A percentile compares a stretch with the other conserved stretches of the same genome.
phyloP scores from a whole-genome alignment of 2,329 filamentous ascomycete genomes.

The Colletotrichum musicola region DNA sequence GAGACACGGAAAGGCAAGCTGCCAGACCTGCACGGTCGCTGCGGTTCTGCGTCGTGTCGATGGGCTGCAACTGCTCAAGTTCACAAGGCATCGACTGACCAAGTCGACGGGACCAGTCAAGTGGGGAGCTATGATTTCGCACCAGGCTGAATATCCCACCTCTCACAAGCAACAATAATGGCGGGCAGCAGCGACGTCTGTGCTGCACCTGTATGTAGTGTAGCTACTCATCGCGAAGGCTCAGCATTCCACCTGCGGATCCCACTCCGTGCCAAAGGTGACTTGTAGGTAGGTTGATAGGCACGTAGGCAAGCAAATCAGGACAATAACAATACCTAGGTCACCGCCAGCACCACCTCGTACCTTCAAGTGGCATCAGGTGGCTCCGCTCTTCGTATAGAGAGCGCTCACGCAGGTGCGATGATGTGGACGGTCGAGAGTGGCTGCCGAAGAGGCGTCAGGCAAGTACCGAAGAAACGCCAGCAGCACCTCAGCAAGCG shows the following conservation, averaged over 20 bases:
- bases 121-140: not conserved
- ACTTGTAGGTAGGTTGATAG: too few species aligned
- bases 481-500: not conserved
- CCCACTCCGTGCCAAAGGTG: too few species aligned
- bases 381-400: not conserved
- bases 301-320: not conserved
- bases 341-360: conserved; percentile 11
- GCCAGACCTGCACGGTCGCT: conserved; percentile 32
- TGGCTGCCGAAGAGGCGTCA: conserved; percentile 14
- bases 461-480: conserved; percentile 14
- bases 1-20: conserved; percentile 31
- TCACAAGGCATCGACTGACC: not conserved
- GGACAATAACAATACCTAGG: not conserved
- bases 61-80: conserved; percentile 3
- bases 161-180: too few species aligned
- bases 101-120: not conserved
- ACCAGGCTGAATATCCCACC: too few species aligned
- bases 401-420: not conserved
- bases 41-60: not conserved
- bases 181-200: too few species aligned
- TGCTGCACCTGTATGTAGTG: not conserved
- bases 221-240: not conserved
- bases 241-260: not conserved
- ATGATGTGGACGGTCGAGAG: conserved; percentile 23
- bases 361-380: conserved; percentile 20